A percentile compares a stretch with the other conserved stretches of the same genome.
Evolutionary conservation across 2,329 filamentous ascomycete species (phyloP).

Genomic region (Periconia macrospinosa): DNA sequence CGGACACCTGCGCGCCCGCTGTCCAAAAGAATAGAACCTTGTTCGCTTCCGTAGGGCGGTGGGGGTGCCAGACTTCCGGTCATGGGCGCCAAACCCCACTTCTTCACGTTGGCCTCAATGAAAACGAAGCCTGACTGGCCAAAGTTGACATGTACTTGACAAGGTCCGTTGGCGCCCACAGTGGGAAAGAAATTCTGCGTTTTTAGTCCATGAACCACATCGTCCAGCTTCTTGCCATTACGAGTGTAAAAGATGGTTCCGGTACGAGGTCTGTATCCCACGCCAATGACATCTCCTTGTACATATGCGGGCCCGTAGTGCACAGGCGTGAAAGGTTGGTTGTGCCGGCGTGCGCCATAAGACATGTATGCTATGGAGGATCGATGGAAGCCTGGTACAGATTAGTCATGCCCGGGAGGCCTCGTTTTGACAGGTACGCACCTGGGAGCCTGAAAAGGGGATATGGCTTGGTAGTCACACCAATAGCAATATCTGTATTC

Average conservation of each 20-base stretch:
- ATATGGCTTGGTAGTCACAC: conserved; percentile 96
- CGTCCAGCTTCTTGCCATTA: conserved; percentile 95
- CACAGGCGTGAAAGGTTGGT: conserved; percentile 83
- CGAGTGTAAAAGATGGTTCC: conserved; percentile 97
- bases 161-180: conserved; percentile 92
- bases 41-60: conserved; percentile 94
- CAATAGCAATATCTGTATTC: conserved; percentile 81
- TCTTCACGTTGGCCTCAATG: conserved; percentile 99
- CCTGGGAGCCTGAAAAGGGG: conserved; percentile 91
- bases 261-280: conserved; percentile 91
- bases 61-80: conserved; percentile 93
- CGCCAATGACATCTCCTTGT: conserved; percentile 93
- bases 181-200: conserved; percentile 97
- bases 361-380: conserved; percentile 91
- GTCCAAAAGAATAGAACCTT: conserved; percentile 93
- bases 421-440: conserved; percentile 48
- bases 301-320: conserved; percentile 82
- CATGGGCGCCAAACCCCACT: conserved; percentile 96
- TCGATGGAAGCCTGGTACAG: conserved; percentile 76
- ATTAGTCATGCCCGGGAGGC: conserved; percentile 13
- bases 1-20: conserved; percentile 63
- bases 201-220: conserved; percentile 90
- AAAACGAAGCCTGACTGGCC: conserved; percentile 98
- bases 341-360: conserved; percentile 81
- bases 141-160: conserved; percentile 93